phyloP scores from a whole-genome alignment of 176 grass and related monocot genomes.

The Lolium multiflorum region DNA sequence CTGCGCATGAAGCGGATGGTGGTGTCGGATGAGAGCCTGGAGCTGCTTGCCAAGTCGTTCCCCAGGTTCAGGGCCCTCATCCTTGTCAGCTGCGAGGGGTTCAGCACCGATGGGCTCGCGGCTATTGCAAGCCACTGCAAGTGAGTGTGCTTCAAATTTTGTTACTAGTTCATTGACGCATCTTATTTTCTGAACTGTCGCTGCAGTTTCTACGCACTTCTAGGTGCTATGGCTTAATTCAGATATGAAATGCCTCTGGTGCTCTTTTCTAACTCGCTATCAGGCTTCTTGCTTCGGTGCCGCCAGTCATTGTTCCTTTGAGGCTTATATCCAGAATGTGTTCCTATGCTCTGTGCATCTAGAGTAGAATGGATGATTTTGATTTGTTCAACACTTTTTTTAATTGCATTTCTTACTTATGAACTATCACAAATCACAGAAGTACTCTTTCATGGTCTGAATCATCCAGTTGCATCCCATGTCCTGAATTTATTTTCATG shows the following conservation, averaged over 20 bases:
- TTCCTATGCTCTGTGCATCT: neutral
- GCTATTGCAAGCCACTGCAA: conserved; percentile 78
- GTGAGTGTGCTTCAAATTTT: conserved; percentile 38
- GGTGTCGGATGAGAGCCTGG: conserved; percentile 68
- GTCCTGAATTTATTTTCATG: neutral
- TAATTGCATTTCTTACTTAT: neutral
- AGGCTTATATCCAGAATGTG: neutral
- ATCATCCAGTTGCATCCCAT: neutral
- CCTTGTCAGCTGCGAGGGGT: conserved; percentile 80
- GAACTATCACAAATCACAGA: neutral
- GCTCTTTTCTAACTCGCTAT: conserved; percentile 5
- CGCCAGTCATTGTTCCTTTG: neutral
- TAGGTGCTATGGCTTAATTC: neutral
- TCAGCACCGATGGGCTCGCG: conserved; percentile 78
- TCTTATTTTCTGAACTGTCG: conserved; percentile 12
- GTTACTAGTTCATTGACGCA: neutral
- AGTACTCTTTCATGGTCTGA: neutral
- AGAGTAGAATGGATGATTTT: conserved; percentile 16
- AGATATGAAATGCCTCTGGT: neutral
- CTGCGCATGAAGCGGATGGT: conserved; percentile 89
- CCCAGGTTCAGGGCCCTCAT: conserved; percentile 64
- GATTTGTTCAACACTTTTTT: neutral
- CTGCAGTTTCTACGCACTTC: neutral
- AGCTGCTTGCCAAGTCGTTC: conserved; percentile 68
- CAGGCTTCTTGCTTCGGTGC: neutral